Percentiles rank a stretch among this genome's conserved stretches.
Conservation (phyloP, 2,329 filamentous ascomycete species). For the Penicillium decumbens region DNA sequence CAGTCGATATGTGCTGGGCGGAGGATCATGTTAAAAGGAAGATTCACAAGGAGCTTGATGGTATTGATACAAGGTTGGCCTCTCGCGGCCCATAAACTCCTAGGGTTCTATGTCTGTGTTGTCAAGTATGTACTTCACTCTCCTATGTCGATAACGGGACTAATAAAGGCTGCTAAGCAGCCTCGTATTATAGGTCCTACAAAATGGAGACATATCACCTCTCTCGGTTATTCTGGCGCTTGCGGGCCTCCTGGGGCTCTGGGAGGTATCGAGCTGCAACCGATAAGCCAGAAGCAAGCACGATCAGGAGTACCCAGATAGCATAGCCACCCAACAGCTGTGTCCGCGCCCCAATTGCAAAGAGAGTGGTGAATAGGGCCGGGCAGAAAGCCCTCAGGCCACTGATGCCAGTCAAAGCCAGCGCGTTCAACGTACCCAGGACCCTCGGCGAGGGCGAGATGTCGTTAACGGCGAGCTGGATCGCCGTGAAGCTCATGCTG, state of each 20-base stretch:
- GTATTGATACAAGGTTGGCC: not conserved
- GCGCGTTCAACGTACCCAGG: conserved; percentile 67
- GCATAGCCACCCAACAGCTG: conserved; percentile 62
- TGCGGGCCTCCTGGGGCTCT: conserved; percentile 3
- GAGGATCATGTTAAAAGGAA: conserved; percentile 34
- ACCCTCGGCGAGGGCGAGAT: conserved; percentile 60
- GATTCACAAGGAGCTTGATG: conserved; percentile 15
- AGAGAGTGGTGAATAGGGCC: conserved; percentile 62
- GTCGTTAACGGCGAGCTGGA: conserved; percentile 72
- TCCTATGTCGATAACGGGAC: too few relatives aligned
- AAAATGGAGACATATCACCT: not conserved
- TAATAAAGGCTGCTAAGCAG: too few relatives aligned
- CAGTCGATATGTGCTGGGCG: conserved; percentile 49
- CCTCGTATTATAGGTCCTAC: too few relatives aligned
- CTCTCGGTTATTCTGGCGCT: not conserved
- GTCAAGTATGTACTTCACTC: too few relatives aligned
- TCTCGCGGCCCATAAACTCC: too few relatives aligned
- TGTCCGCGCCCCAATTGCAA: conserved; percentile 60
- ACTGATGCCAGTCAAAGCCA: conserved; percentile 59
- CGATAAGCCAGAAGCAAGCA: conserved; percentile 34
- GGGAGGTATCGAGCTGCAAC: conserved; percentile 23
- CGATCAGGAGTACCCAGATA: conserved; percentile 49
- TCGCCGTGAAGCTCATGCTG: conserved; percentile 64
- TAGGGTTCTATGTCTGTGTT: too few relatives aligned
- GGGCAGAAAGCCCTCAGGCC: conserved; percentile 63